Percentiles rank a stretch among this genome's conserved stretches.
phyloP scores from a whole-genome alignment of 768 basidiomycete species.

The Gymnopilus junonius region DNA sequence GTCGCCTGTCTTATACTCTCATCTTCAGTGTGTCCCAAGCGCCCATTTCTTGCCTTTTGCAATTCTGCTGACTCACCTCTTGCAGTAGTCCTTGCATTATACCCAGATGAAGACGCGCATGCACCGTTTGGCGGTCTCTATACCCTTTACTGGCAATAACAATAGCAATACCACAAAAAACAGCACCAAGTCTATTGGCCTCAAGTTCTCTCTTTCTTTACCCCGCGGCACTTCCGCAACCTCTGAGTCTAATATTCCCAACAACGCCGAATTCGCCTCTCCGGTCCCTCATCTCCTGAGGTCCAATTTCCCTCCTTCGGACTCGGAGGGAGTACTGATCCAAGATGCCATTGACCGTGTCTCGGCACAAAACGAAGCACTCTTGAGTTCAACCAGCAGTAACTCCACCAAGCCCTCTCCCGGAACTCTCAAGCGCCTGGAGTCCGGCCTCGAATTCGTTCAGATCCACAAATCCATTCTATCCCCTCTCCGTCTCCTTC shows the following conservation, averaged over 20 bases:
- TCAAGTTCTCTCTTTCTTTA: background rate
- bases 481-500: conserved; percentile 9
- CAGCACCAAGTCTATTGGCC: background rate
- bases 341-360: conserved; percentile 11
- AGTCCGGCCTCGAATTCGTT: conserved; percentile 8
- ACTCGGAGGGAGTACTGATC: conserved; percentile 7
- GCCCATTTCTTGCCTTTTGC: background rate
- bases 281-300: conserved; percentile 15
- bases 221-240: background rate
- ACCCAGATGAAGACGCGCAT: background rate
- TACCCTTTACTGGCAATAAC: background rate
- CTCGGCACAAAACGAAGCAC: conserved; percentile 4
- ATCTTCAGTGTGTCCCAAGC: background rate
- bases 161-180: background rate
- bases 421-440: background rate
- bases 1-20: background rate
- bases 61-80: background rate
- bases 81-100: too few species aligned
- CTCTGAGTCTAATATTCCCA: background rate
- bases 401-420: background rate
- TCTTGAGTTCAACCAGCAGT: background rate
- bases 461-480: conserved; percentile 10
- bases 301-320: conserved; percentile 14
- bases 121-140: background rate
- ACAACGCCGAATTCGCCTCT: conserved; percentile 1